phyloP scores from a whole-genome alignment of 305 asterid genomes.

The Solanum hybrid region DNA sequence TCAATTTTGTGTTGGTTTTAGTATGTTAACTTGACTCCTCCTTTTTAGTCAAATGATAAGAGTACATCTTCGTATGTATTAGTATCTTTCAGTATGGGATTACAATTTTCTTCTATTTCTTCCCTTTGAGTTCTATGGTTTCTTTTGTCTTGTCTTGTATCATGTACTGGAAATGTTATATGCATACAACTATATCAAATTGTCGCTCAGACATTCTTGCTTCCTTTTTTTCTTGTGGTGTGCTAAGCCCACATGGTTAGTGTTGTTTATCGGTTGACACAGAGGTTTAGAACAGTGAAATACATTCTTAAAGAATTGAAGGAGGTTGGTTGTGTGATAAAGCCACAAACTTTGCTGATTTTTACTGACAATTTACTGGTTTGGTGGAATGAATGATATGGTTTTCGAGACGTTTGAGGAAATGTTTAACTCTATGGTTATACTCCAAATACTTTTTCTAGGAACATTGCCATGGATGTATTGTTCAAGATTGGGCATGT shows the following conservation, averaged over 20 bases:
- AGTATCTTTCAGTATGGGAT: neutral
- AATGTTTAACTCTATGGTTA: constrained; percentile 33
- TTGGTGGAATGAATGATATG: constrained; percentile 45
- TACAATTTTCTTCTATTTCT: neutral
- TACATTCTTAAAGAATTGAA: constrained; percentile 34
- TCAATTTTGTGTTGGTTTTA: neutral
- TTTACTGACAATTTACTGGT: constrained; percentile 56
- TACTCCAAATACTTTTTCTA: constrained; percentile 39
- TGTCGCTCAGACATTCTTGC: neutral
- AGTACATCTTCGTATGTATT: neutral
- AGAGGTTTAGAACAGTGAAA: constrained; percentile 31
- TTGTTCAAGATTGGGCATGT: constrained; percentile 38
- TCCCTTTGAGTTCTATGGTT: neutral
- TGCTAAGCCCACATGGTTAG: constrained; percentile 53
- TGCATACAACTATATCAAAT: neutral
- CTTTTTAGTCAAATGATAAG: neutral
- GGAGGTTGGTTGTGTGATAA: constrained; percentile 34
- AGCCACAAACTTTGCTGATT: constrained; percentile 50
- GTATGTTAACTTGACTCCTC: neutral
- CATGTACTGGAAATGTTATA: neutral
- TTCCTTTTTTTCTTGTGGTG: constrained; percentile 44
- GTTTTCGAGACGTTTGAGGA: constrained; percentile 38
- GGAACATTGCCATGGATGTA: constrained; percentile 54
- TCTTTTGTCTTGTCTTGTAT: neutral
- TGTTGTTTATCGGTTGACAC: constrained; percentile 43